These are phyloP conservation scores for Umbelopsis sp. DNA, from an alignment of 192 early-diverging fungal species.

Conservation along the genomic window DNA sequence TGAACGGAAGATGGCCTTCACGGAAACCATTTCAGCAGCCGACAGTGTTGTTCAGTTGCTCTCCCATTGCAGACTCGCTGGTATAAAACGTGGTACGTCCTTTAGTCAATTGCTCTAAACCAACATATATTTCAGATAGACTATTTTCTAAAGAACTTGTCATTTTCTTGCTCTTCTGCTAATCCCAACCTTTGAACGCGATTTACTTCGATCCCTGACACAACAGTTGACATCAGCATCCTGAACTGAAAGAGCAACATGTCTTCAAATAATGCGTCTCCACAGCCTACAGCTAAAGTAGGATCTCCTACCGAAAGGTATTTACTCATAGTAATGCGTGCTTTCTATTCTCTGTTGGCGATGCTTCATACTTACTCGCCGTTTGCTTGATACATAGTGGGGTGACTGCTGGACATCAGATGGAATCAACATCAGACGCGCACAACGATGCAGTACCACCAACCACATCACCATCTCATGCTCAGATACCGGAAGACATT, in stretches of 20 bases:
- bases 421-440: background rate
- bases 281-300: background rate
- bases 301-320: background rate
- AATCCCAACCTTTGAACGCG: background rate
- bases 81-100: background rate
- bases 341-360: too few relatives aligned
- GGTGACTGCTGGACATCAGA: slow-evolving; percentile 16
- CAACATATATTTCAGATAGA: background rate
- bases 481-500: background rate
- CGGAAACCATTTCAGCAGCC: background rate
- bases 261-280: background rate
- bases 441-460: background rate
- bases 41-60: background rate
- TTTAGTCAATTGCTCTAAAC: background rate
- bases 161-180: background rate
- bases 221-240: slow-evolving; percentile 12
- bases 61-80: background rate
- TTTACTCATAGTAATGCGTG: background rate
- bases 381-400: background rate
- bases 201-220: background rate
- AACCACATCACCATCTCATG: background rate
- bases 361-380: background rate
- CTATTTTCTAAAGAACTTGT: background rate
- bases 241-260: slow-evolving; percentile 15
- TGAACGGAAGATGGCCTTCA: slow-evolving; percentile 7